Evolutionary conservation across 345 rosid genomes (phyloP), one percentile per base, ranked within the genome.

Genomic region (Murraya paniculata): DNA sequence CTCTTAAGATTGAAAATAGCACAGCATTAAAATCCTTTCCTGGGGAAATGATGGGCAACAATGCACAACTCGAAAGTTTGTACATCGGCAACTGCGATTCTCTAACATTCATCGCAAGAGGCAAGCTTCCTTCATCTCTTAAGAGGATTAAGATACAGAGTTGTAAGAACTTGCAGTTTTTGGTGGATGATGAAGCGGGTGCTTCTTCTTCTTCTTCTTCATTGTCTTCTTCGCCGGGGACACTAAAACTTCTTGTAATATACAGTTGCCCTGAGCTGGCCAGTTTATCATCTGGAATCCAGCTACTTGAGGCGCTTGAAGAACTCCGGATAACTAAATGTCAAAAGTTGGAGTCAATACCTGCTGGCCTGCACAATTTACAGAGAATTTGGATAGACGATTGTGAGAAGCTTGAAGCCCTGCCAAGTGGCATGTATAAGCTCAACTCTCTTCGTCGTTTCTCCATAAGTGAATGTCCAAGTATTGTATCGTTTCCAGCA

Each of bases 231-330:
- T 9, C 13, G 2, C 45, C 4, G 45, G 45, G 9, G 45, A 39
- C 45, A 39, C 45, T 39, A 13, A 39, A 39, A 39, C 45, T 39
- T 11, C 45, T 39, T 39, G 45, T 39, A 39, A 39, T 39, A 39
- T 39, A 9, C 45, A 9, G 14, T 39, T 78, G 81, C 75, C 36
- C 65, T 0, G 61, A 74, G 68, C 55, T 82, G 57, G 73, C 56
- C 41, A 14, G 27, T 19, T 24, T 72, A 21, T 28, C 75, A 4
- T 24, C 48, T 10, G 22, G 4, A 35, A 21, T 7, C 7, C 16
- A 2, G 5, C 60, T 38, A 9, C 56, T 24, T 7, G 66, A 33
- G 31, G 22, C 7, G 14, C 66, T 73, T 24, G 66, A 59, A 22
- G 6, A 2, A 2, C 67, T 73, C 3, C 0, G 2, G 0, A 38